A percentile compares a stretch with the other conserved stretches of the same genome.
Evolutionary conservation across 345 rosid genomes (phyloP).

Genomic region (Dipteronia dyeriana): DNA sequence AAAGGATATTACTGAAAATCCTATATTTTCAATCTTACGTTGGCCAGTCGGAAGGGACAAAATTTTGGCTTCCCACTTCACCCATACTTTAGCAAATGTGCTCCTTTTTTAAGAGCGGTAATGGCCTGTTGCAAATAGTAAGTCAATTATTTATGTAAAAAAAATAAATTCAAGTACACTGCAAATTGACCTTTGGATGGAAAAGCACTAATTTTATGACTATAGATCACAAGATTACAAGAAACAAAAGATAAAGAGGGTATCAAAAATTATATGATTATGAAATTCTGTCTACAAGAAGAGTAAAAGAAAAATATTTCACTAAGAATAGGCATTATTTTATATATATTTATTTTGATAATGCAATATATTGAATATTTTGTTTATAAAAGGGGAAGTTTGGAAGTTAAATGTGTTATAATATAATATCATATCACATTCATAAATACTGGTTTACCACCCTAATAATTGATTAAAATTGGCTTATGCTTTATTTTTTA

Average conservation of each 20-base stretch:
- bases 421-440: no score
- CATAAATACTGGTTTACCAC: background rate
- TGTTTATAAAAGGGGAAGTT: slow-evolving; percentile 1
- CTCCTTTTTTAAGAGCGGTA: no score
- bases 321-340: background rate
- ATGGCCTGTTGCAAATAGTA: slow-evolving; percentile 51
- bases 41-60: slow-evolving; percentile 77
- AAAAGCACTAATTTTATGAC: background rate
- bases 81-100: slow-evolving; percentile 74
- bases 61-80: slow-evolving; percentile 82
- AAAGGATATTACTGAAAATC: background rate
- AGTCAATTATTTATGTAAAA: background rate
- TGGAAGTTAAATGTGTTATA: background rate
- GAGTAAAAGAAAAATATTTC: background rate
- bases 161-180: slow-evolving; percentile 9
- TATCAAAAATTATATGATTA: background rate
- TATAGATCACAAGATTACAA: background rate
- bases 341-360: background rate
- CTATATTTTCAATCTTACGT: slow-evolving; percentile 45
- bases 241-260: background rate
- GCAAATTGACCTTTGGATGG: background rate
- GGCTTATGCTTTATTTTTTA: background rate
- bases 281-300: background rate
- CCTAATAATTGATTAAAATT: background rate
- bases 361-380: background rate